phyloP scores from a whole-genome alignment of 768 basidiomycete species.

The Phylloporus scabripes region DNA sequence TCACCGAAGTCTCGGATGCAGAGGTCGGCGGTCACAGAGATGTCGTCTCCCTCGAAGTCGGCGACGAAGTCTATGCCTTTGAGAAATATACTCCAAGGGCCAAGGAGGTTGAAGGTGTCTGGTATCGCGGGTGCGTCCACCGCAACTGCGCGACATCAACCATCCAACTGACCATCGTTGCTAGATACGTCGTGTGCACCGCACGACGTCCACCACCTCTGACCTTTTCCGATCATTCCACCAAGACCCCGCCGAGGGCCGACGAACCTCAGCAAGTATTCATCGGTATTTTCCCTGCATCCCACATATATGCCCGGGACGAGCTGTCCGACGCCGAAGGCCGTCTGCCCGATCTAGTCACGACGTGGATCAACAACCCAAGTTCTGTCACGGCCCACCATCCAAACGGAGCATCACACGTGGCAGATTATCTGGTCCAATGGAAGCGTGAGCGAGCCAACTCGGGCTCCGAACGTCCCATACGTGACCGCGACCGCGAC shows the following conservation, averaged over 20 bases:
- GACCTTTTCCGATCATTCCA: conserved; percentile 58
- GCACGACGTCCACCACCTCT: conserved; percentile 63
- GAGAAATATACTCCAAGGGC: conserved; percentile 76
- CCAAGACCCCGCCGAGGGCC: conserved; percentile 48
- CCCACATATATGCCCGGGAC: conserved; percentile 83
- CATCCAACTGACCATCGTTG: not conserved
- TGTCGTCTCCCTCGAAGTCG: conserved; percentile 84
- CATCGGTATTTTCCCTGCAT: conserved; percentile 91
- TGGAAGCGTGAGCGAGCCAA: conserved; percentile 37
- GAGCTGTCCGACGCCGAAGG: conserved; percentile 86
- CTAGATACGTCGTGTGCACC: conserved; percentile 82
- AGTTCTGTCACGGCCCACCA: conserved; percentile 29
- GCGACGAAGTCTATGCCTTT: conserved; percentile 96
- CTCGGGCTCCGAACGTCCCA: conserved; percentile 23
- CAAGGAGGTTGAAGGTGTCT: conserved; percentile 73
- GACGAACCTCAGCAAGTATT: conserved; percentile 85
- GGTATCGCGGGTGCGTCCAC: conserved; percentile 87
- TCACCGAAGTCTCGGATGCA: conserved; percentile 47
- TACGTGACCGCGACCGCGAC: conserved; percentile 32
- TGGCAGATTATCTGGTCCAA: conserved; percentile 42
- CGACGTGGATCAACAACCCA: conserved; percentile 41
- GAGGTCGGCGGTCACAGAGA: conserved; percentile 64
- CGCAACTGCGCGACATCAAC: not conserved
- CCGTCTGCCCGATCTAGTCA: conserved; percentile 70
- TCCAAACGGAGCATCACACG: conserved; percentile 31